Conservation (phyloP, 2,329 filamentous ascomycete species). For the Fusarium neocosmosporiellum region DNA sequence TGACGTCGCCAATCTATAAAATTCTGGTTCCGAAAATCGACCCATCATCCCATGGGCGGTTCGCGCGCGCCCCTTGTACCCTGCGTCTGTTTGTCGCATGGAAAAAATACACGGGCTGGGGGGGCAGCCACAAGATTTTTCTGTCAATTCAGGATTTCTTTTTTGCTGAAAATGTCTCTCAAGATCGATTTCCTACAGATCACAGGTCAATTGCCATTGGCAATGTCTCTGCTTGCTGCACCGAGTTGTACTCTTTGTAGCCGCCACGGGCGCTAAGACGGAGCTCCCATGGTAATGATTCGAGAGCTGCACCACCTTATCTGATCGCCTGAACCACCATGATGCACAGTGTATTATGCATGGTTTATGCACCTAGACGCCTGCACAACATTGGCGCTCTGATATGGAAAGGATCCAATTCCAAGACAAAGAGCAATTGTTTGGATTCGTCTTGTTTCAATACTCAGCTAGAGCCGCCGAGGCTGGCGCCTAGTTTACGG, state of each 20-base stretch:
- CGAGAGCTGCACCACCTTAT: constrained; percentile 20
- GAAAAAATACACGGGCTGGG: neutral
- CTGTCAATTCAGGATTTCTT: neutral
- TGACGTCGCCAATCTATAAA: constrained; percentile 43
- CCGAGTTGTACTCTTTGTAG: constrained; percentile 9
- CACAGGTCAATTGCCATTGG: neutral
- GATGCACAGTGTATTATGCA: constrained; percentile 12
- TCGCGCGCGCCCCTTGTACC: constrained; percentile 17
- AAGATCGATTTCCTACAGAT: neutral
- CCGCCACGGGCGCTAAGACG: constrained; percentile 20
- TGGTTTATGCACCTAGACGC: constrained; percentile 16
- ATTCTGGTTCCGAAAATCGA: constrained; percentile 43
- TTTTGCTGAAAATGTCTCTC: too few relatives aligned
- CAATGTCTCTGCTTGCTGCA: neutral
- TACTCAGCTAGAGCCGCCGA: neutral
- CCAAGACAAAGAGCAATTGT: neutral
- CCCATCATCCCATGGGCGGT: constrained; percentile 31
- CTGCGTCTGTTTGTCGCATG: constrained; percentile 1
- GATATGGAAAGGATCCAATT: neutral
- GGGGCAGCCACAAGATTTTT: neutral
- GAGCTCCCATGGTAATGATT: constrained; percentile 34
- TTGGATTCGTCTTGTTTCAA: neutral
- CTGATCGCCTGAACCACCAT: constrained; percentile 15
- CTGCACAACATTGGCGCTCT: neutral
- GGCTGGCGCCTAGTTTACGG: neutral